Percentiles rank a stretch among this genome's conserved stretches.
Conservation (phyloP, 2,329 filamentous ascomycete genomes). For the Microascus cirrosus region DNA sequence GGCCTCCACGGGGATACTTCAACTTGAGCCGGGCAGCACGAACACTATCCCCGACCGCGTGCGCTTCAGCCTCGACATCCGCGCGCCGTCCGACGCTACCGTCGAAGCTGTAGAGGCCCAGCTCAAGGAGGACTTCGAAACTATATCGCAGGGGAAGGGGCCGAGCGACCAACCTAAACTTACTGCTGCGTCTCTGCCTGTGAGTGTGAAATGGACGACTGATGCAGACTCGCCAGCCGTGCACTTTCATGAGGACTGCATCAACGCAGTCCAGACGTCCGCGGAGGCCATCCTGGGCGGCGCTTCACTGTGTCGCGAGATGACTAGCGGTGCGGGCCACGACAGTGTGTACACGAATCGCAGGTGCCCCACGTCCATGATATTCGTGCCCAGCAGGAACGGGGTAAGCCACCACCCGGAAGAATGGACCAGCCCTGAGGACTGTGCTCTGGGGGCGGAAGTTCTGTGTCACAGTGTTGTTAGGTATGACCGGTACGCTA, state of each 20-base stretch:
- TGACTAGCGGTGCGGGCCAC: conserved; percentile 26
- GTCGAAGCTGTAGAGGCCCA: conserved; percentile 24
- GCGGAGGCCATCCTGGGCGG: conserved; percentile 37
- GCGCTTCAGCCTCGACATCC: conserved; percentile 55
- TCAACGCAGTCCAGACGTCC: conserved; percentile 49
- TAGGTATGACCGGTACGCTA: too few relatives aligned
- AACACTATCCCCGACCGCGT: conserved; percentile 60
- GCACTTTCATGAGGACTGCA: conserved; percentile 55
- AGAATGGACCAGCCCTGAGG: conserved; percentile 21
- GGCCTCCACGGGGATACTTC: conserved; percentile 16
- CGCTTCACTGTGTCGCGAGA: conserved; percentile 12
- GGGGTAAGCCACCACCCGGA: conserved; percentile 25
- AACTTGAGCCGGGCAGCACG: conserved; percentile 42
- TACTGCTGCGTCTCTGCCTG: too few relatives aligned
- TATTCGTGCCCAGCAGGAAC: conserved; percentile 23
- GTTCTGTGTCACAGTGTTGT: too few relatives aligned
- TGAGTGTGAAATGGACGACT: conserved; percentile 37
- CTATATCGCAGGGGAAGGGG: not conserved
- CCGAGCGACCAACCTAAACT: conserved; percentile 5
- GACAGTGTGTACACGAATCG: conserved; percentile 20
- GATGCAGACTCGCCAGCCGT: conserved; percentile 44
- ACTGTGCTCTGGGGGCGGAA: conserved; percentile 11
- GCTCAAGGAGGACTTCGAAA: not conserved
- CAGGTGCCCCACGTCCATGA: conserved; percentile 22
- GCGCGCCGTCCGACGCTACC: conserved; percentile 41